A percentile compares a stretch with the other conserved stretches of the same genome.
Evolutionary conservation across 2,329 filamentous ascomycete species (phyloP).

Genomic region (Annulohypoxylon truncatum): DNA sequence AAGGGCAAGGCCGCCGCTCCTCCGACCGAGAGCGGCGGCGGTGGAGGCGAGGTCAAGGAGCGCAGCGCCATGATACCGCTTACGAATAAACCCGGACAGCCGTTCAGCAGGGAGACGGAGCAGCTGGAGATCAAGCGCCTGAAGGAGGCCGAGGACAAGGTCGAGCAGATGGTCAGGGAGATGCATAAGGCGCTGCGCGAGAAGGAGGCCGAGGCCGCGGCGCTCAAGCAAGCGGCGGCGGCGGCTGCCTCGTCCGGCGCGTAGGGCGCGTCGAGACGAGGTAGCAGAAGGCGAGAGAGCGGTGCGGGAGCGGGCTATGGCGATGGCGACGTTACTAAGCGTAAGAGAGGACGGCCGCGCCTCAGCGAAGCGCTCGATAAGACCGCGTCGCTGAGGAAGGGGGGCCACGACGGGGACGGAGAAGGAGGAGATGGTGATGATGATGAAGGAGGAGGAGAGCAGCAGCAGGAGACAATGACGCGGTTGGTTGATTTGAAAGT

Average conservation of each 20-base stretch:
- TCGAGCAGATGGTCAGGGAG: slow-evolving; percentile 69
- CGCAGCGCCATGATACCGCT: slow-evolving; percentile 81
- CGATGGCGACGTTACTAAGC: neutral
- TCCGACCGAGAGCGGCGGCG: slow-evolving; percentile 48
- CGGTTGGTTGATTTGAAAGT: slow-evolving; percentile 10
- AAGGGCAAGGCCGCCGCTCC: slow-evolving; percentile 58
- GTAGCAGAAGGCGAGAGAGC: neutral
- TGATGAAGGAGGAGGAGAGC: neutral
- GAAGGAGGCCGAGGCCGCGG: slow-evolving; percentile 71
- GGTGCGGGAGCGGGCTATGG: neutral
- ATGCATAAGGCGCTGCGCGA: slow-evolving; percentile 71
- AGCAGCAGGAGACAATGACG: neutral
- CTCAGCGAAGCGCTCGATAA: neutral
- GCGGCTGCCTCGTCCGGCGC: slow-evolving; percentile 44
- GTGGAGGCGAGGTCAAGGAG: slow-evolving; percentile 59
- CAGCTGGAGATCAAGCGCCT: slow-evolving; percentile 70
- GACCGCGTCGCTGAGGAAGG: neutral
- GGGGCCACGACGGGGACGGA: neutral
- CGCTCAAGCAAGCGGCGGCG: slow-evolving; percentile 69
- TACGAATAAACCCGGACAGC: slow-evolving; percentile 72
- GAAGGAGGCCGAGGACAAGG: slow-evolving; percentile 71
- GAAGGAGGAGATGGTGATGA: neutral
- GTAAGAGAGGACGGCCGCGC: neutral
- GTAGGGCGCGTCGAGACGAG: slow-evolving; percentile 35
- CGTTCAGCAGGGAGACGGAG: slow-evolving; percentile 80